Evolutionary conservation across 768 basidiomycete genomes (phyloP), one percentile per base, ranked within the genome.

Genomic region (Leccinum pellstonianum): DNA sequence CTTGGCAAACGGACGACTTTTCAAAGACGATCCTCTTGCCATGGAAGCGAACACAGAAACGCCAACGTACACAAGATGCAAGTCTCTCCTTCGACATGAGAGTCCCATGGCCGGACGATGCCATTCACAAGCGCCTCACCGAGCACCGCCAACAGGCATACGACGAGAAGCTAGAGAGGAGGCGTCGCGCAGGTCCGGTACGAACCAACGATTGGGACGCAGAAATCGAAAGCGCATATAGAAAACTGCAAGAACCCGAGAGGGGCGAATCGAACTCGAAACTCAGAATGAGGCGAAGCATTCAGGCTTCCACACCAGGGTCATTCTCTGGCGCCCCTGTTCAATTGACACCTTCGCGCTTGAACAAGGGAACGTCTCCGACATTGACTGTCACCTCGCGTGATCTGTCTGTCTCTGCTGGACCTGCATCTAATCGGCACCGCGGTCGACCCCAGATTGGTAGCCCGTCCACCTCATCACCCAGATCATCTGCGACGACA

Each of bases 101-200:
- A 0, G 66, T 81, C 14, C 52, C 64, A 0, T 76, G 77, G 66
- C 75, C 78, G 4, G 67, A 75, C 5, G 77, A 82, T 55, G 73
- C 80, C 5, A 73, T 83, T 57, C 71, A 74, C 59, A 79, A 80
- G 57, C 76, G 73, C 1, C 67, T 73, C 46, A 84, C 83, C 0
- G 73, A 72, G 15, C 73, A 81, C 2, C 76, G 76, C 29, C 68
- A 68, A 3, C 81, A 83, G 61, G 83, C 77, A 0, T 80, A 75
- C 54, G 68, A 77, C 0, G 81, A 84, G 53, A 85, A 84, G 63
- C 23, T 61, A 27, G 65, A 75, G 10, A 66, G 65, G 43, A 61
- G 43, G 37, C 57, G 51, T 38, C 62, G 52, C 8, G 49, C 53
- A 3, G 52, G 31, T 41, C 54, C 58, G 7, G 35, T 46, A 21